Evolutionary conservation across 352 stramenopile genomes (phyloP), one percentile per base, ranked within the genome.

Genomic region (Phytophthora capsici): DNA sequence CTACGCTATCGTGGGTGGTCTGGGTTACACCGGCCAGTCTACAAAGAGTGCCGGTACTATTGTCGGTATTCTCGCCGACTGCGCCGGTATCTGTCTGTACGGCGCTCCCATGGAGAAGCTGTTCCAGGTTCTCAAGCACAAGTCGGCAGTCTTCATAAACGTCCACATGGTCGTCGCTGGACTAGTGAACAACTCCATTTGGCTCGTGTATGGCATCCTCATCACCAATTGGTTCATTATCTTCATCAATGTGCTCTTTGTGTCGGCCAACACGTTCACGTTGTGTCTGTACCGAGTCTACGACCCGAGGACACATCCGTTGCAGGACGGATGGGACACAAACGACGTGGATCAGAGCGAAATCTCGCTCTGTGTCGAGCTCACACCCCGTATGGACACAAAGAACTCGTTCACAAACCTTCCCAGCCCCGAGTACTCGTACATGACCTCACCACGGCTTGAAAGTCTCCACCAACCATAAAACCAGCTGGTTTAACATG

Each of bases 141-240:
- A 76, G 47, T 84, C 66, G 14, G 78, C 57, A 17, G 65, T 75
- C 14, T 87, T 82, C 68, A 75, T 89, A 47, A 78, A 80, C 32
- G 74, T 89, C 45, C 63, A 80, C 47, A 78, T 89, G 66, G 71
- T 84, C 13, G 38, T 80, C 37, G 72, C 75, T 23, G 74, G 71
- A 23, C 59, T 72, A 1, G 54, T 76, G 44, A 89, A 84, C 68
- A 85, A 81, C 56, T 58, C 26, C 4, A 60, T 82, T 2, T 89
- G 70, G 66, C 59, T 75, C 16, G 48, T 61, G 38, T 78, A 78
- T 46, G 66, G 70, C 8, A 16, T 72, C 13, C 61, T 78, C 34
- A 66, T 71, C 46, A 51, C 22, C 20, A 80, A 80, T 48, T 69
- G 66, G 59, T 80, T 80, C 64, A 74, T 77, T 25, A 66, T 71